Base-by-base conservation (phyloP, 202 grass and related monocot genomes). In the Carex sylvatica region DNA sequence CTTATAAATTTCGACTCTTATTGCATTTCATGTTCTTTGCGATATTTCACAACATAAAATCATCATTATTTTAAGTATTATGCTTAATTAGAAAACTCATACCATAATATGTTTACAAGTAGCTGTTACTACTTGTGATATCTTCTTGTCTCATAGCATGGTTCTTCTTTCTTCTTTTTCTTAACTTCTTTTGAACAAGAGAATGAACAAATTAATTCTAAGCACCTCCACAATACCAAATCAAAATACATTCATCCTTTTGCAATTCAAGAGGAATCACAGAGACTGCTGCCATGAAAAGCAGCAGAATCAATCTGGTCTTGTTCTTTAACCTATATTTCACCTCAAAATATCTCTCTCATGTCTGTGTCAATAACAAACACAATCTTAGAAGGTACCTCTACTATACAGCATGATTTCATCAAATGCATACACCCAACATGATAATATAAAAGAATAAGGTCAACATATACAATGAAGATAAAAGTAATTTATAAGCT, bases 261-360 rank as follows among this genome's bases (percentile, higher is more conserved):
- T 40, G 38, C 38, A 40, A 40, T 40, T 40, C 38, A 40, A 40
- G 38, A 40, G 6, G 38, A 40, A 40, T 40, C 38, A 69, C 36
- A 36, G 13, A 14, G 31, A 10, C n/a, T 42, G 19, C 40, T 12
- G 33, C n/a, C 67, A 70, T 46, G 67, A 70, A 70, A 70, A 70
- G 19, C 10, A 49, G n/a, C 68, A 24, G n/a, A 49, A 40, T 71
- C 40, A 24, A 71, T 71, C 38, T 49, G n/a, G 19, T 49, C 38
- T 24, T 71, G 68, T 49, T 71, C n/a, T 24, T 71, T 71, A 71
- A 23, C 40, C 1, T 71, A 22, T 47, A 71, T 66, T 66, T 66
- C 56, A 9, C 18, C 1, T n/a, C 56, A 22, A 20, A 30, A 63
- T 63, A 15, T 74, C 70, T 53, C 23, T 55, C 24, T 75, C n/a